phyloP scores from a whole-genome alignment of 106 monocot species.

The Gastrodia elata region DNA sequence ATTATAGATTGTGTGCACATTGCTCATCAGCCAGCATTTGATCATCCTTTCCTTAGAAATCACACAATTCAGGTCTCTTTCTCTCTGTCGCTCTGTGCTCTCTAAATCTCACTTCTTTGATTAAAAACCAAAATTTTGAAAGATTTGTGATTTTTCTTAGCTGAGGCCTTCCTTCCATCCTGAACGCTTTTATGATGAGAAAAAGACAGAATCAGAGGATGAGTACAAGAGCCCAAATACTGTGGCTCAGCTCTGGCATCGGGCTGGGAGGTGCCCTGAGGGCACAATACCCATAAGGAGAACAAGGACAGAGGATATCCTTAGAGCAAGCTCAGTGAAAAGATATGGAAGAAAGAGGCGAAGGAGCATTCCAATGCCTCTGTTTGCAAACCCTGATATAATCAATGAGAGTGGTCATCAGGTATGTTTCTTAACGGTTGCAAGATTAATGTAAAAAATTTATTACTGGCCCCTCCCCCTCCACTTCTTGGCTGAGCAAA shows the following conservation, averaged over 20 bases:
- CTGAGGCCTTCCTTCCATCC: constrained; percentile 51
- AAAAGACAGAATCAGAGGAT: constrained; percentile 13
- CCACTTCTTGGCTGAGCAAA: too few species aligned
- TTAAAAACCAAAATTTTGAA: neutral
- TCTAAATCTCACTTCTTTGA: neutral
- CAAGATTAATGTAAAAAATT: too few species aligned
- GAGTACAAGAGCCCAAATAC: constrained; percentile 2
- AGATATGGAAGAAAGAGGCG: constrained; percentile 54
- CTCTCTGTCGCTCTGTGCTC: neutral
- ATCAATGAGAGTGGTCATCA: constrained; percentile 56
- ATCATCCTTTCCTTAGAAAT: constrained; percentile 15
- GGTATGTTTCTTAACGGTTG: constrained; percentile 20
- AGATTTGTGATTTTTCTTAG: constrained; percentile 13
- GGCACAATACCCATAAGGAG: constrained; percentile 60
- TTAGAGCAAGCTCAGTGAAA: constrained; percentile 48
- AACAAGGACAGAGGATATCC: constrained; percentile 46
- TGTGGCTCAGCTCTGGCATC: constrained; percentile 46
- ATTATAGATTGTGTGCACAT: constrained; percentile 18
- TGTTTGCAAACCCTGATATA: constrained; percentile 42
- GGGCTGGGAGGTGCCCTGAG: constrained; percentile 47
- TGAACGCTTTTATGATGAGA: constrained; percentile 37
- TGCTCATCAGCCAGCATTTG: constrained; percentile 10
- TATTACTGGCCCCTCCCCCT: too few species aligned
- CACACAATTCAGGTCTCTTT: constrained; percentile 13
- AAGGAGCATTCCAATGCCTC: constrained; percentile 22